Conservation (phyloP, 192 early-diverging fungal species). For the Funneliformis mosseae region DNA sequence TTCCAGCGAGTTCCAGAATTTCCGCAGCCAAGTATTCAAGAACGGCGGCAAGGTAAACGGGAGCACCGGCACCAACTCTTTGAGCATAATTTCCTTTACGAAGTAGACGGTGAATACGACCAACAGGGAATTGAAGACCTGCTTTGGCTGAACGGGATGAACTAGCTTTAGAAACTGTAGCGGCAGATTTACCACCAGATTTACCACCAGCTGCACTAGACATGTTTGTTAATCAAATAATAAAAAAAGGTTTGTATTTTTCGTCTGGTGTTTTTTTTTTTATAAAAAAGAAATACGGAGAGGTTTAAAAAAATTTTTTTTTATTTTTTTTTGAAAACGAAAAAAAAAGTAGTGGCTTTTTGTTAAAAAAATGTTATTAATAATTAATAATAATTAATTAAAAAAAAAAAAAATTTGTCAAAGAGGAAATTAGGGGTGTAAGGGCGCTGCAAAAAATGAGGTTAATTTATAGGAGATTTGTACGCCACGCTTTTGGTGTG, state of each 20-base stretch:
- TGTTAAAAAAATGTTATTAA: not conserved
- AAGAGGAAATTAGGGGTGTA: not conserved
- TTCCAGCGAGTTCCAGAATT: constrained; percentile 95
- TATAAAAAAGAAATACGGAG: not conserved
- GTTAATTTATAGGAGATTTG: constrained; percentile 12
- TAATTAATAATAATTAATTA: not conserved
- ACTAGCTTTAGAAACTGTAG: constrained; percentile 60
- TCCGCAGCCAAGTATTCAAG: constrained; percentile 96
- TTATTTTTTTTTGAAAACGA: too few relatives aligned
- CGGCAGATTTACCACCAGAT: constrained; percentile 74
- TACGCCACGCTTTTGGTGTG: not conserved
- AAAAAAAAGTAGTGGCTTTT: too few relatives aligned
- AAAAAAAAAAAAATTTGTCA: not conserved
- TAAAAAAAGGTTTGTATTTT: not conserved
- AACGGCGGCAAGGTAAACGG: constrained; percentile 94
- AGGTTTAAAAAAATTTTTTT: not conserved
- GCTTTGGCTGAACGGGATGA: constrained; percentile 80
- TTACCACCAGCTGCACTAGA: constrained; percentile 59
- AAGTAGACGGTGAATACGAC: constrained; percentile 94
- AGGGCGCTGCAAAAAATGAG: not conserved
- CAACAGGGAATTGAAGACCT: constrained; percentile 96
- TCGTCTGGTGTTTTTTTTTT: not conserved
- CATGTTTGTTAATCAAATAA: not conserved
- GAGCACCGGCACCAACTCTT: constrained; percentile 90
- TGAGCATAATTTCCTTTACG: constrained; percentile 94